Conservation (phyloP, 2,329 filamentous ascomycete species). For the Neofusicoccum umdonicola region DNA sequence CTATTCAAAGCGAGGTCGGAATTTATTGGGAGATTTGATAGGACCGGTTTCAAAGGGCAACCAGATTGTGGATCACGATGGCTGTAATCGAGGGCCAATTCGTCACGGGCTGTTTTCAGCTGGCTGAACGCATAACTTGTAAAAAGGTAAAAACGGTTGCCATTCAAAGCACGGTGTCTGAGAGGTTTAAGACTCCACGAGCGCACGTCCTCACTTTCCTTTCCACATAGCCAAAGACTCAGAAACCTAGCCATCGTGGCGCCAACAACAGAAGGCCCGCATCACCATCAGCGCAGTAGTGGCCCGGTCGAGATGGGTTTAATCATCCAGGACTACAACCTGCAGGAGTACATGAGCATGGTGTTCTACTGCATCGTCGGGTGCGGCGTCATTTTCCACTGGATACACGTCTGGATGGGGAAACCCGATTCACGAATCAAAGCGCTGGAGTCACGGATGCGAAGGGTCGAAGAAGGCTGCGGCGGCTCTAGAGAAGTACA, state of each 20-base stretch:
- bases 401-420: constrained; percentile 17
- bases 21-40: constrained; percentile 15
- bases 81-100: not conserved
- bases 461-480: constrained; percentile 5
- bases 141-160: not conserved
- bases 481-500: constrained; percentile 6
- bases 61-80: constrained; percentile 4
- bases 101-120: not conserved
- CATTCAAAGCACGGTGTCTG: not conserved
- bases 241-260: not conserved
- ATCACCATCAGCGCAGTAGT: not conserved
- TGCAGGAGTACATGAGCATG: constrained; percentile 16
- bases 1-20: constrained; percentile 6
- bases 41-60: constrained; percentile 15
- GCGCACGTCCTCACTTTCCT: not conserved
- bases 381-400: constrained; percentile 10
- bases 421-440: constrained; percentile 10
- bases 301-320: constrained; percentile 3
- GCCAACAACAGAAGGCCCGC: not conserved
- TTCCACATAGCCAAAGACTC: not conserved
- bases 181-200: not conserved
- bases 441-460: constrained; percentile 7
- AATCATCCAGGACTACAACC: not conserved
- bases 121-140: not conserved
- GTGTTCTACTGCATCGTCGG: constrained; percentile 15